Conservation (phyloP, 306 rosid species). For the Ammopiptanthus mongolicus region DNA sequence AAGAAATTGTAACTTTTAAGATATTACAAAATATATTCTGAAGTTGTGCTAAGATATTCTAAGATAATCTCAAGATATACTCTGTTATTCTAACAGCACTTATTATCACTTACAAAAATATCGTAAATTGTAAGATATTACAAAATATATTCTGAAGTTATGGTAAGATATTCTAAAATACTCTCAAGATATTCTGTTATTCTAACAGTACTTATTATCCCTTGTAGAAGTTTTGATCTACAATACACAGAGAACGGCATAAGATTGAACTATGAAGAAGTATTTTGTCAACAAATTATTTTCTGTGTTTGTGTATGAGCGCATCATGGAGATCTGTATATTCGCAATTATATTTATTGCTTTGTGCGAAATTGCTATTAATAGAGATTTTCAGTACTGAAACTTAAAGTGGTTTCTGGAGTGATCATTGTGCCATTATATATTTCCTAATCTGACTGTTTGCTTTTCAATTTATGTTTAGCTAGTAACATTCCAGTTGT, state of each 20-base stretch:
- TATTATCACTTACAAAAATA: background rate
- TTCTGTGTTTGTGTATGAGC: background rate
- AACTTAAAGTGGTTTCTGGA: background rate
- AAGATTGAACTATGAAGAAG: background rate
- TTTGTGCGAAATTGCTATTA: background rate
- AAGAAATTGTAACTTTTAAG: background rate
- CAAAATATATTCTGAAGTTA: background rate
- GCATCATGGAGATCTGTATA: background rate
- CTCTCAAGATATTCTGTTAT: background rate
- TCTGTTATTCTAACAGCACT: background rate
- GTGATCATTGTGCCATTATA: background rate
- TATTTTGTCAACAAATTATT: background rate
- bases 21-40: background rate
- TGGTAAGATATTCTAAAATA: background rate
- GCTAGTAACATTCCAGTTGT: constrained; percentile 73
- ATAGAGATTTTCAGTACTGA: background rate
- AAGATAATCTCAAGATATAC: background rate
- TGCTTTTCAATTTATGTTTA: constrained; percentile 20
- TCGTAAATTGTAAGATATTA: background rate
- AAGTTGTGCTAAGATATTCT: background rate
- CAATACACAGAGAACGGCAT: background rate
- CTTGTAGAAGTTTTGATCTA: background rate
- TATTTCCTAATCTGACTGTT: background rate
- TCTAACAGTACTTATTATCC: background rate
- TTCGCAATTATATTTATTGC: background rate